Base-by-base conservation (phyloP, 768 basidiomycete species). In the Lactarius akahatsu region DNA sequence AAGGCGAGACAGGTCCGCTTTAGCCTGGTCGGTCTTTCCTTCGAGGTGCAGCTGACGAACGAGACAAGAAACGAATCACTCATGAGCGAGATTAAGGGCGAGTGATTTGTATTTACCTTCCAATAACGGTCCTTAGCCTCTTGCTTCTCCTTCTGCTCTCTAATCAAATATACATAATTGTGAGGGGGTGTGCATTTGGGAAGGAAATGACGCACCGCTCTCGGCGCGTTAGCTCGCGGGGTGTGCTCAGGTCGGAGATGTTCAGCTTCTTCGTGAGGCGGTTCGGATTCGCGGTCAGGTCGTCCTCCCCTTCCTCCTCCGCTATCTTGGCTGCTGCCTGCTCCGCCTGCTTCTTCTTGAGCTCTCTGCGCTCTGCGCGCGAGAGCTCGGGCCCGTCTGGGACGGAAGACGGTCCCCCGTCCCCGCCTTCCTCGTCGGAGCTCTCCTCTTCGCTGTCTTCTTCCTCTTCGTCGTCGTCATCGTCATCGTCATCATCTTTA, bases 21-120 rank as follows among this genome's bases (percentile, higher is more conserved):
- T 91, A 23, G 96, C 95, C 75, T 97, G 83, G 41, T 90, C 87
- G 0, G 96, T 98, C 86, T 97, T 91, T 67, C 96, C 96, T 76
- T 84, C 80, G 18, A 79, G 60, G 72, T 93, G 90, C 38, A 91
- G 80, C 90, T 91, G 70, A 10, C 5, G 15, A 59, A 28, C 23
- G 34, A 54, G 3, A 40, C 63, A 58, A 68, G 18, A 30, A 63
- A 50, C 23, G 43, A 28, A 23, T n/a, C 20, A 50, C 20, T 15
- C 16, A 16, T 23, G 23, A 28, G 13, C 26, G 3, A 57, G 43
- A 36, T 36, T 43, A 64, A 5, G 38, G 38, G 23, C 50, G 23
- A 47, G 45, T 11, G 0, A 15, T 15, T 26, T 26, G 16, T 13
- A 20, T 45, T 13, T 32, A 91, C 90, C 85, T 96, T 93, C 88